Percentiles rank a stretch among this genome's conserved stretches.
Conservation (phyloP, 2,329 filamentous ascomycete species). For the Hymenoscyphus albidus region DNA sequence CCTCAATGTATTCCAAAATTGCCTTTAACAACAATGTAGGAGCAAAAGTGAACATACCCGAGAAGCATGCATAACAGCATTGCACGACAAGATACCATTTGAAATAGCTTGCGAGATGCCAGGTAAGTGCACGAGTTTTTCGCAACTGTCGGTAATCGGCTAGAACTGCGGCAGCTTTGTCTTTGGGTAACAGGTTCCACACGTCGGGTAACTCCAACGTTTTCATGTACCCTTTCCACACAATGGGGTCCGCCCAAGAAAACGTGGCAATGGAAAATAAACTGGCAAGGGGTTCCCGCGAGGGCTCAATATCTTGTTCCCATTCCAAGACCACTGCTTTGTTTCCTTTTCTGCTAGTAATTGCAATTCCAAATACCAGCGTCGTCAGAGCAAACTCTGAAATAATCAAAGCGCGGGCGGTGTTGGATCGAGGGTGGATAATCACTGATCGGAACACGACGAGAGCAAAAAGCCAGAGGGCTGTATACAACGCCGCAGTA, state of each 20-base stretch:
- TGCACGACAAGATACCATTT: conserved; percentile 71
- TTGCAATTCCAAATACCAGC: conserved; percentile 69
- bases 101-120: conserved; percentile 83
- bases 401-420: conserved; percentile 62
- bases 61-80: conserved; percentile 73
- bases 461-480: conserved; percentile 74
- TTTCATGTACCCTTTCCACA: conserved; percentile 84
- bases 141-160: conserved; percentile 80
- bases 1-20: conserved; percentile 91
- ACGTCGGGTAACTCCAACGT: conserved; percentile 79
- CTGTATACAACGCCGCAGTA: conserved; percentile 76
- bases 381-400: conserved; percentile 72
- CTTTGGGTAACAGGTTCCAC: conserved; percentile 85
- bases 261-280: conserved; percentile 85
- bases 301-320: conserved; percentile 83
- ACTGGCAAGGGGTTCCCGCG: conserved; percentile 81
- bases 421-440: conserved; percentile 66
- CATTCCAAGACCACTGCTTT: conserved; percentile 83
- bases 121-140: conserved; percentile 73
- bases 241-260: conserved; percentile 83
- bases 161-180: conserved; percentile 80
- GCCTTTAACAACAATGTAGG: conserved; percentile 87
- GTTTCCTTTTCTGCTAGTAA: conserved; percentile 87
- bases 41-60: conserved; percentile 81
- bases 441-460: conserved; percentile 81